Percentiles rank a stretch among this genome's conserved stretches.
Conservation (phyloP, 176 grass and related monocot species). For the Poa annua region DNA sequence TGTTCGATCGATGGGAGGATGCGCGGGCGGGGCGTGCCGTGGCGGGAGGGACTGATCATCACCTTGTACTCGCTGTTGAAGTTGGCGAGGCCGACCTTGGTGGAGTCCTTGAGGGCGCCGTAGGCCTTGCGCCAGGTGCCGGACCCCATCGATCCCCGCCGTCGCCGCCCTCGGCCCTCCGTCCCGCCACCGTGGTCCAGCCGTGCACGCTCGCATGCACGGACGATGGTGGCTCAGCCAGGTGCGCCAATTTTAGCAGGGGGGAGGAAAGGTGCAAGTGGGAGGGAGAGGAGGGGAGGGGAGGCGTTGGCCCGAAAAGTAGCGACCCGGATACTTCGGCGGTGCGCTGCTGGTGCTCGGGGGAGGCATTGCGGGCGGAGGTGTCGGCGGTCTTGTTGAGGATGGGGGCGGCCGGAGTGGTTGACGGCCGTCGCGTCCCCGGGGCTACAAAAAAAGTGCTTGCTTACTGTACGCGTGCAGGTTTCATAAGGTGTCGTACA, state of each 20-base stretch:
- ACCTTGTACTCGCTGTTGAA: slow-evolving; percentile 98
- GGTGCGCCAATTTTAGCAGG: slow-evolving; percentile 42
- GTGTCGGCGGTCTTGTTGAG: not conserved
- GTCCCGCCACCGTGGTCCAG: not conserved
- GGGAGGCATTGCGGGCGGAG: not conserved
- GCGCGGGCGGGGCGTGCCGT: too few relatives aligned
- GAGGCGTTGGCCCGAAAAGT: not conserved
- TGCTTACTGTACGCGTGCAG: too few relatives aligned
- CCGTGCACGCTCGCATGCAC: slow-evolving; percentile 1
- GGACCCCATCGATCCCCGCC: slow-evolving; percentile 44
- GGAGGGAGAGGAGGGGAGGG: not conserved
- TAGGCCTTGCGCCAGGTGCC: slow-evolving; percentile 94
- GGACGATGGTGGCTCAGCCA: not conserved
- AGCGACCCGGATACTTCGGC: slow-evolving; percentile 23
- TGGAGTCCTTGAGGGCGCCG: slow-evolving; percentile 97
- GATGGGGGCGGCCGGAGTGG: not conserved
- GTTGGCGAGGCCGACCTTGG: slow-evolving; percentile 96
- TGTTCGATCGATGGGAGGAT: not conserved
- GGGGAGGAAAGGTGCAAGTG: slow-evolving; percentile 18
- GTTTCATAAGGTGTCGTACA: too few relatives aligned
- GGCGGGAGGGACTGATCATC: too few relatives aligned
- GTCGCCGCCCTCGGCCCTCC: slow-evolving; percentile 18
- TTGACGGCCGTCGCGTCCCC: too few relatives aligned
- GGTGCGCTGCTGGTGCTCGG: not conserved
- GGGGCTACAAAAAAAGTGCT: too few relatives aligned